Evolutionary conservation across 345 rosid genomes (phyloP).

Genomic region (Eucalyptus coolabah): DNA sequence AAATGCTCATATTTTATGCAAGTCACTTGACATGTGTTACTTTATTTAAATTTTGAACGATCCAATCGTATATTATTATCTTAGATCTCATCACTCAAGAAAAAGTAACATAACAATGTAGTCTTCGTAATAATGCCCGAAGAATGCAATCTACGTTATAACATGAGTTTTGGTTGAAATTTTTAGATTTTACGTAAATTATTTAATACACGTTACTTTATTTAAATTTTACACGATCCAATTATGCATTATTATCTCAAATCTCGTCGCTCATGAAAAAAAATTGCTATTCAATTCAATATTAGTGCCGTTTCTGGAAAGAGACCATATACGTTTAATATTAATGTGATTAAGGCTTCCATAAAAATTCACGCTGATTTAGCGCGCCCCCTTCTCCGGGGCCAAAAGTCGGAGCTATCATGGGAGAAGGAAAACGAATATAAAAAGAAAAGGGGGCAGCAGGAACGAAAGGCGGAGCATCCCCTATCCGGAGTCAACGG

Average conservation of each 20-base stretch:
- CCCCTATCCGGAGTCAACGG: not conserved
- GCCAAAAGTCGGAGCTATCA: not conserved
- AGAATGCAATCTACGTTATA: not conserved
- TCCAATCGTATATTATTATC: too few species aligned
- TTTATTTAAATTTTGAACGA: too few species aligned
- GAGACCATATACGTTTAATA: too few species aligned
- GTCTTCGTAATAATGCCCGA: not conserved
- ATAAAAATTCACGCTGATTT: not conserved
- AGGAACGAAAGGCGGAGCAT: not conserved
- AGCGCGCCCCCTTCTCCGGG: not conserved
- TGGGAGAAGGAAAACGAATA: not conserved
- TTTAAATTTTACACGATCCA: accelerated
- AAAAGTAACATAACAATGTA: too few species aligned
- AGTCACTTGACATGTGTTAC: too few species aligned
- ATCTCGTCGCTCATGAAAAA: too few species aligned
- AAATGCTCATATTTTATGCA: too few species aligned
- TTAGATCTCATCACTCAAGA: too few species aligned
- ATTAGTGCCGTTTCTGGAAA: accelerated
- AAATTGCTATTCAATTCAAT: too few species aligned
- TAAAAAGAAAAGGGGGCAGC: not conserved
- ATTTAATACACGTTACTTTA: too few species aligned
- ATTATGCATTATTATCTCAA: accelerated
- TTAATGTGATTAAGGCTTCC: too few species aligned
- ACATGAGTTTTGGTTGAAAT: accelerated
- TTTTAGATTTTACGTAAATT: too few species aligned